Conservation (phyloP, 768 basidiomycete species). For the Candolleomyces eurysporus region DNA sequence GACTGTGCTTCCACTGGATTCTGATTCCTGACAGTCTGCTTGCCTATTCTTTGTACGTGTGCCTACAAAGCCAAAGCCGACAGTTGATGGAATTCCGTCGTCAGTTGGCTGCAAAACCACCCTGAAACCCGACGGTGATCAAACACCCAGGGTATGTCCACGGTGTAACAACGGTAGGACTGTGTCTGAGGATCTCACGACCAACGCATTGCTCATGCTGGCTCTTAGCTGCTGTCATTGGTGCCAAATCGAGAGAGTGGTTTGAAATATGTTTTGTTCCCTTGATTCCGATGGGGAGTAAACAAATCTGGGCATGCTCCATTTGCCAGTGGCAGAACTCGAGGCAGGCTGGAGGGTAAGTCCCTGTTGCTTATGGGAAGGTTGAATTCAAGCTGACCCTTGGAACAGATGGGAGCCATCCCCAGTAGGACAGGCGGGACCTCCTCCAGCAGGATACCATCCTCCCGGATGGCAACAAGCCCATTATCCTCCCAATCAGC, state of each 20-base stretch:
- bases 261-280: constrained; percentile 70
- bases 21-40: constrained; percentile 4
- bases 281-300: constrained; percentile 56
- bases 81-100: background rate
- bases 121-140: constrained; percentile 51
- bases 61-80: background rate
- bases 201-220: background rate
- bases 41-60: constrained; percentile 14
- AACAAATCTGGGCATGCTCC: constrained; percentile 62
- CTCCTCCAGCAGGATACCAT: constrained; percentile 10
- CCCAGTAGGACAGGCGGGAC: constrained; percentile 1
- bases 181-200: background rate
- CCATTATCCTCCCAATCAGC: constrained; percentile 5
- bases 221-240: constrained; percentile 44
- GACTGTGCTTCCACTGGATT: background rate
- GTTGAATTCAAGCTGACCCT: background rate
- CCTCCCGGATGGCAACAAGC: constrained; percentile 10
- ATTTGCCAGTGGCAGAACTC: constrained; percentile 62
- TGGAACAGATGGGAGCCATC: constrained; percentile 24
- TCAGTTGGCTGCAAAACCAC: constrained; percentile 62
- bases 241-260: constrained; percentile 60
- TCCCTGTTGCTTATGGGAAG: background rate
- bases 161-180: constrained; percentile 61
- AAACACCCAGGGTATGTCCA: constrained; percentile 58
- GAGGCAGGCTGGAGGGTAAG: constrained; percentile 46